phyloP scores from a whole-genome alignment of 2,329 filamentous ascomycete genomes.

The Periconia digitata region DNA sequence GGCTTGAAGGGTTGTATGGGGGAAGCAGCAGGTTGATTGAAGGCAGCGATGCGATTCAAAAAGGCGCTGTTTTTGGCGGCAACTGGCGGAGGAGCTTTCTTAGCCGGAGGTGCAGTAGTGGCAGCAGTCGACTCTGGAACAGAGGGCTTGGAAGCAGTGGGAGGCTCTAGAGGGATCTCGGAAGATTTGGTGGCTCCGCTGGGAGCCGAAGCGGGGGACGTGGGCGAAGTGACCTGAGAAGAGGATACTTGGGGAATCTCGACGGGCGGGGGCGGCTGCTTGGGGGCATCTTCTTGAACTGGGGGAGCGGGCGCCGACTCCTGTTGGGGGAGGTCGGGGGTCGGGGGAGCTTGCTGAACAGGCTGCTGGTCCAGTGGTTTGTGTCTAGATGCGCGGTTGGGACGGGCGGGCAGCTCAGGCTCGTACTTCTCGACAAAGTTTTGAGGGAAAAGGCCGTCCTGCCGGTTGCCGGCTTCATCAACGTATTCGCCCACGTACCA shows the following conservation, averaged over 20 bases:
- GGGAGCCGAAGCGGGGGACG: conserved; percentile 28
- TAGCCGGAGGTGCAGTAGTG: conserved; percentile 29
- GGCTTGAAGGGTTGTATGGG: conserved; percentile 92
- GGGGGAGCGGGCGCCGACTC: conserved; percentile 20
- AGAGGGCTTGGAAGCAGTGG: conserved; percentile 46
- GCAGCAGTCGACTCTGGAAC: conserved; percentile 36
- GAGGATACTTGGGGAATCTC: conserved; percentile 28
- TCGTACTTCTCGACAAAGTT: conserved; percentile 98
- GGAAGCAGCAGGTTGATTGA: conserved; percentile 85
- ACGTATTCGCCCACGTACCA: conserved; percentile 92
- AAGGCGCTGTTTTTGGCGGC: conserved; percentile 86
- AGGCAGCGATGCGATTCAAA: conserved; percentile 93
- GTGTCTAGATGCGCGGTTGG: conserved; percentile 65
- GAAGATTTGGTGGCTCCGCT: conserved; percentile 17
- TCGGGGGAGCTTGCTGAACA: conserved; percentile 28
- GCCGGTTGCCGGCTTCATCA: conserved; percentile 71
- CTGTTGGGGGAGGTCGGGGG: conserved; percentile 33
- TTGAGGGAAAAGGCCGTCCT: conserved; percentile 86
- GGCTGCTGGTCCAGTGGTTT: conserved; percentile 35
- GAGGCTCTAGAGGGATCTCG: conserved; percentile 22
- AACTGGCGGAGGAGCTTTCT: conserved; percentile 66
- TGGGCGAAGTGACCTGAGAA: conserved; percentile 29
- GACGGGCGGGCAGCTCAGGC: conserved; percentile 84
- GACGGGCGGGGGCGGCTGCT: conserved; percentile 40
- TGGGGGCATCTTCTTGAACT: conserved; percentile 30